A percentile compares a stretch with the other conserved stretches of the same genome.
Conservation (phyloP, 305 asterid genomes). For the Lippia alba region DNA sequence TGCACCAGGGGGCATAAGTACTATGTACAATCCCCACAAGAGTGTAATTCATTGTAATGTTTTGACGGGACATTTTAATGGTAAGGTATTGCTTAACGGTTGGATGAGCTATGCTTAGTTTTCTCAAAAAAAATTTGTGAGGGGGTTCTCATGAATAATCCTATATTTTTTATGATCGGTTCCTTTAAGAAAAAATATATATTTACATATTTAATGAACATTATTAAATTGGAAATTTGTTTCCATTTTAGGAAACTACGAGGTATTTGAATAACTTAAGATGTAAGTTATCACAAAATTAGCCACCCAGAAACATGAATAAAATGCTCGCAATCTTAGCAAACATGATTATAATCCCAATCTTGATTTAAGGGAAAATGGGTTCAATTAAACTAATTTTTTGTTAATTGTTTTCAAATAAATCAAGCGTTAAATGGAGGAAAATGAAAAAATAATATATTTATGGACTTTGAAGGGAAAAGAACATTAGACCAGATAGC, state of each 20-base stretch:
- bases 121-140: no score
- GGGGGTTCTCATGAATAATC: no score
- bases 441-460: neutral
- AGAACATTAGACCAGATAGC: slow-evolving; percentile 53
- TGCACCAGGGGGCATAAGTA: no score
- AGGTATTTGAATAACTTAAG: neutral
- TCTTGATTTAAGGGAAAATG: neutral
- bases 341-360: neutral
- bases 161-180: no score
- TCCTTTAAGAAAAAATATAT: no score
- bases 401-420: neutral
- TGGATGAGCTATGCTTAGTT: no score
- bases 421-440: neutral
- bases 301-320: neutral
- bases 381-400: neutral
- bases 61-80: no score
- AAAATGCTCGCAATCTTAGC: neutral
- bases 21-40: no score
- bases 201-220: neutral
- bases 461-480: slow-evolving; percentile 32
- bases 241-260: neutral
- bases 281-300: no score
- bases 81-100: no score
- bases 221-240: neutral
- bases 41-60: no score